A percentile compares a stretch with the other conserved stretches of the same genome.
These are phyloP conservation scores for Crucihimalaya himalaica DNA, from an alignment of 345 rosid species.

Conservation along the genomic window DNA sequence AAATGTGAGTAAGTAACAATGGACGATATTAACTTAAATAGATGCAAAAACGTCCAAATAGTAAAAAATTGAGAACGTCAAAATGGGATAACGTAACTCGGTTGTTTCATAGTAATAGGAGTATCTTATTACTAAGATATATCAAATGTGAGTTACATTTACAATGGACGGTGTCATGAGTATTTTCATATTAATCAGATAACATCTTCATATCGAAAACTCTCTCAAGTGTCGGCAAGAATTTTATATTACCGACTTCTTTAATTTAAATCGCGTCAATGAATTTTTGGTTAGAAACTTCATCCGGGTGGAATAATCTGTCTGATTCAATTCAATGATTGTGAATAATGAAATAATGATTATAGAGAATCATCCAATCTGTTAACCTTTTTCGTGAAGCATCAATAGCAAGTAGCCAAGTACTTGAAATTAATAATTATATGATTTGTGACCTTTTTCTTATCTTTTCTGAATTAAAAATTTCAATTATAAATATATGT, in stretches of 20 bases:
- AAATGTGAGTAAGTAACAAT: no score
- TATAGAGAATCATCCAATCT: conserved; percentile 30
- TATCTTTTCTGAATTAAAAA: not conserved
- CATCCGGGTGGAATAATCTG: not conserved
- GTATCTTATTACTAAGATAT: no score
- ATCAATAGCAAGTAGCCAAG: conserved; percentile 21
- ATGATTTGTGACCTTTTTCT: not conserved
- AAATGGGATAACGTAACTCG: not conserved
- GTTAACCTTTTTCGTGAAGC: conserved; percentile 18
- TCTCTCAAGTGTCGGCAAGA: not conserved
- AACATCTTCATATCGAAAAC: not conserved
- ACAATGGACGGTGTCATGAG: not conserved
- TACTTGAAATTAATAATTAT: not conserved
- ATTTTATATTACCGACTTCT: not conserved
- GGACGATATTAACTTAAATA: no score
- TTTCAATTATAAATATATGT: conserved; percentile 1
- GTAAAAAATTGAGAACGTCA: no score
- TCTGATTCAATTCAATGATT: conserved; percentile 29
- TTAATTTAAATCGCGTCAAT: not conserved
- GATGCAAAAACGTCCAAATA: no score
- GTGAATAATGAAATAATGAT: conserved; percentile 21
- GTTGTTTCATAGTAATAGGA: not conserved
- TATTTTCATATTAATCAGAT: not conserved
- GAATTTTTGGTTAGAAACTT: conserved; percentile 3
- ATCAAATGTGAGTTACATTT: not conserved